A percentile compares a stretch with the other conserved stretches of the same genome.
Evolutionary conservation across 768 basidiomycete species (phyloP).

Genomic region (Auricularia cornea): DNA sequence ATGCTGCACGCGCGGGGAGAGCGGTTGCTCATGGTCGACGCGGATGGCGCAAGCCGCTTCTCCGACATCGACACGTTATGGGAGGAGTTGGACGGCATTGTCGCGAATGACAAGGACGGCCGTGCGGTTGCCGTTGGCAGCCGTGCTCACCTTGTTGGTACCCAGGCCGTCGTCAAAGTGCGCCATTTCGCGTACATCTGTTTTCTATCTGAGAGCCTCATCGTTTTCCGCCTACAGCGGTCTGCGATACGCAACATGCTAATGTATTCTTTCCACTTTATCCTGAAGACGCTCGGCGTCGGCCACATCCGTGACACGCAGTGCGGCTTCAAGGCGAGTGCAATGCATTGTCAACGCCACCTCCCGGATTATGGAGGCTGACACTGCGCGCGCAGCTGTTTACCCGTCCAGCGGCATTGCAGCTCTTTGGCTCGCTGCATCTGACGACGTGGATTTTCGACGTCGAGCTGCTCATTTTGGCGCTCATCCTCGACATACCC

Average conservation of each 20-base stretch:
- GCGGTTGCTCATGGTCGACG: constrained; percentile 84
- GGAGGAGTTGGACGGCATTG: constrained; percentile 57
- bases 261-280: constrained; percentile 89
- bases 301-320: constrained; percentile 90
- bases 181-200: constrained; percentile 13
- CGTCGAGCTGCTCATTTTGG: constrained; percentile 83
- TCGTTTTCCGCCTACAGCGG: constrained; percentile 43
- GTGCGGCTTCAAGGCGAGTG: constrained; percentile 78
- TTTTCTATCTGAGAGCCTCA: background rate
- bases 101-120: constrained; percentile 37
- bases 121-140: constrained; percentile 74
- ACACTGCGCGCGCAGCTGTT: constrained; percentile 41
- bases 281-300: constrained; percentile 82
- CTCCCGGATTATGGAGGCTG: background rate
- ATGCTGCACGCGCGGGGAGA: constrained; percentile 74
- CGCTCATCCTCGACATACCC: constrained; percentile 69
- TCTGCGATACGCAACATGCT: constrained; percentile 82
- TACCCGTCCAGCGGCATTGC: constrained; percentile 68
- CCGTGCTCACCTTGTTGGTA: constrained; percentile 84
- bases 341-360: background rate
- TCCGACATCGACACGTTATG: constrained; percentile 76
- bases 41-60: constrained; percentile 88
- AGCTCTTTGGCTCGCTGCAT: constrained; percentile 81
- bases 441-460: constrained; percentile 95
- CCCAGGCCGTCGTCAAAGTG: constrained; percentile 91